These are phyloP conservation scores for Naganishia cerealis DNA, from an alignment of 1,284 basidiomycete genomes.

Conservation along the genomic window DNA sequence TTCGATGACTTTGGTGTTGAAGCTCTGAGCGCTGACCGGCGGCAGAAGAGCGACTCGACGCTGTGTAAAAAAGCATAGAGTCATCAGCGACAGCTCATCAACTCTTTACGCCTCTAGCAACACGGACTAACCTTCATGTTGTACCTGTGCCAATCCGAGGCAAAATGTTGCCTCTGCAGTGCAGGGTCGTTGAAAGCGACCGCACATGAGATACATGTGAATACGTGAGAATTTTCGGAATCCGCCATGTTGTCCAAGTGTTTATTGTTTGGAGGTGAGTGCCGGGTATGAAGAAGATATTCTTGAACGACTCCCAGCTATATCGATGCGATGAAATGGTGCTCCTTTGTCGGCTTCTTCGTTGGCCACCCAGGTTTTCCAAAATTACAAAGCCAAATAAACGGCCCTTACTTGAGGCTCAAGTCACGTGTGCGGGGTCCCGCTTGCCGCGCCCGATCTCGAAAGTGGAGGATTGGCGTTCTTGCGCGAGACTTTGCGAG, in stretches of 20 bases:
- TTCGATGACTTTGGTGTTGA: constrained; percentile 89
- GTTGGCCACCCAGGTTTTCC: not conserved
- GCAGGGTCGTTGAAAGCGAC: constrained; percentile 83
- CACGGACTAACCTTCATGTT: constrained; percentile 73
- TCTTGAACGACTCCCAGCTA: not conserved
- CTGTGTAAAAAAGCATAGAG: constrained; percentile 35
- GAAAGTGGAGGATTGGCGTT: not conserved
- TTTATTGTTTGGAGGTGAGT: not conserved
- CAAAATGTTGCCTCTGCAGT: constrained; percentile 87
- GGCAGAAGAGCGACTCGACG: constrained; percentile 87
- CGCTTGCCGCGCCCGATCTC: not conserved
- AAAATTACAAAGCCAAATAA: constrained; percentile 20
- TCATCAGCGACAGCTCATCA: not conserved
- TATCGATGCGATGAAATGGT: not conserved
- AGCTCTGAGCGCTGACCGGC: constrained; percentile 74
- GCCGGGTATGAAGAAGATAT: not conserved
- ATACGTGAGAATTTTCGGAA: constrained; percentile 52
- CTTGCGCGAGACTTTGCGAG: not conserved
- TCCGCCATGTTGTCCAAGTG: constrained; percentile 21
- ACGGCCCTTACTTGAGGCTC: not conserved
- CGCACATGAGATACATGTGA: constrained; percentile 89
- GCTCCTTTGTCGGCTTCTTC: constrained; percentile 14
- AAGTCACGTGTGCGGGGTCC: constrained; percentile 17
- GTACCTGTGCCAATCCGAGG: constrained; percentile 93
- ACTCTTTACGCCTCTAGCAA: not conserved